A percentile compares a stretch with the other conserved stretches of the same genome.
These are phyloP conservation scores for Pezicula radicicola DNA, from an alignment of 2,329 filamentous ascomycete genomes.

Conservation along the genomic window DNA sequence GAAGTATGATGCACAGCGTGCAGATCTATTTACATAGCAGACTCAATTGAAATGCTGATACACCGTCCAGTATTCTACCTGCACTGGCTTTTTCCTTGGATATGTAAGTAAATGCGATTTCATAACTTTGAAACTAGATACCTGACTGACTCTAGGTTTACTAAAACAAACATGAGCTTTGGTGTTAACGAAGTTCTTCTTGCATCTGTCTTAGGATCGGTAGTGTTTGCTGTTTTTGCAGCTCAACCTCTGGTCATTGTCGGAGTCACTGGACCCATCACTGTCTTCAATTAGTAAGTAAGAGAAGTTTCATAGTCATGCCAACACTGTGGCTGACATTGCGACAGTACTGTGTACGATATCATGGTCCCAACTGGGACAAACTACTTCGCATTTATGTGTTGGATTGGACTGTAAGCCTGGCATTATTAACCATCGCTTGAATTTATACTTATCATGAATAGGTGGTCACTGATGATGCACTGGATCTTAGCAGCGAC, in stretches of 20 bases:
- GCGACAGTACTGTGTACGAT: constrained; percentile 81
- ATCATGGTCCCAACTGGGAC: constrained; percentile 76
- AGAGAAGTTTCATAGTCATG: background rate
- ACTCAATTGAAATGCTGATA: constrained; percentile 10
- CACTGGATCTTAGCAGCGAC: constrained; percentile 82
- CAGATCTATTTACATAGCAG: background rate
- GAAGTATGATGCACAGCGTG: constrained; percentile 54
- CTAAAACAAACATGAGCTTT: constrained; percentile 78
- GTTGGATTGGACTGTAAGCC: constrained; percentile 71
- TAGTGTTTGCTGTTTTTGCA: constrained; percentile 77
- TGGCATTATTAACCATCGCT: background rate
- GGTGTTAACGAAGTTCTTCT: constrained; percentile 92
- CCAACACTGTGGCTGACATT: constrained; percentile 1
- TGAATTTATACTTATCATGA: constrained; percentile 11
- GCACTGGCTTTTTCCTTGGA: constrained; percentile 87
- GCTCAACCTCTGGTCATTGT: constrained; percentile 89
- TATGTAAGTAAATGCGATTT: constrained; percentile 48
- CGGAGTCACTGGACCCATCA: constrained; percentile 86
- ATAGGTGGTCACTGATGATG: constrained; percentile 76
- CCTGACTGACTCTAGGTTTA: constrained; percentile 49
- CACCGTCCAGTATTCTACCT: constrained; percentile 66
- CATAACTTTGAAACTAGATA: background rate
- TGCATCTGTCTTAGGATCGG: constrained; percentile 75
- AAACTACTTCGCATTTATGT: constrained; percentile 87
- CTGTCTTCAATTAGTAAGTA: constrained; percentile 81